phyloP scores from a whole-genome alignment of 2,329 filamentous ascomycete genomes.

The Leptodontidium sp. region DNA sequence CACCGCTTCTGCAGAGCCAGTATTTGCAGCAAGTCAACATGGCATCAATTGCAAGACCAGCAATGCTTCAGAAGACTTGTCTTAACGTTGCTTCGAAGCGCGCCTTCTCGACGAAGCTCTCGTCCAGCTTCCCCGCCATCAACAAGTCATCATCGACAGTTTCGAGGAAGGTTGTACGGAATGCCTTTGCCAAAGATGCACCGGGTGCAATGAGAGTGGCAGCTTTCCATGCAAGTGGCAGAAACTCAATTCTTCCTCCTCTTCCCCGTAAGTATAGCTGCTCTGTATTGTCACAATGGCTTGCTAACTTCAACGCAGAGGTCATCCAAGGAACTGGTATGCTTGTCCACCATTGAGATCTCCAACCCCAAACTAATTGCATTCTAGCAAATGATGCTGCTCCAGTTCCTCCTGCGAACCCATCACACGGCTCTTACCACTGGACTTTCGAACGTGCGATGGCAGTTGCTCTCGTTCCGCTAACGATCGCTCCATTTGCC shows the following conservation, averaged over 20 bases:
- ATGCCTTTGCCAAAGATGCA: slow-evolving; percentile 52
- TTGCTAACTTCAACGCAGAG: slow-evolving; percentile 66
- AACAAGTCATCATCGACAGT: slow-evolving; percentile 43
- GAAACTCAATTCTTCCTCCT: slow-evolving; percentile 80
- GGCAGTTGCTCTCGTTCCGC: slow-evolving; percentile 81
- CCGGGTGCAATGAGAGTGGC: slow-evolving; percentile 63
- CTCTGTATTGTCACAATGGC: slow-evolving; percentile 1
- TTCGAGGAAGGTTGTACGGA: slow-evolving; percentile 39
- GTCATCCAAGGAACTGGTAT: slow-evolving; percentile 78
- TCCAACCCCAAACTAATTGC: slow-evolving; percentile 35
- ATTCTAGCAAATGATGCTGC: slow-evolving; percentile 83
- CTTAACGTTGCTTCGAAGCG: slow-evolving; percentile 52
- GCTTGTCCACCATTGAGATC: slow-evolving; percentile 33
- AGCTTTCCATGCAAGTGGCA: slow-evolving; percentile 86
- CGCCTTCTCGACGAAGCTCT: slow-evolving; percentile 52
- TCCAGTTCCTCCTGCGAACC: slow-evolving; percentile 73
- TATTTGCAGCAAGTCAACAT: slow-evolving; percentile 48
- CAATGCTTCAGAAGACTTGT: slow-evolving; percentile 57
- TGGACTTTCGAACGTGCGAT: slow-evolving; percentile 95
- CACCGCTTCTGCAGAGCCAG: slow-evolving; percentile 25
- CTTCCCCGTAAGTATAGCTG: slow-evolving; percentile 75
- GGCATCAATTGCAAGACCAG: slow-evolving; percentile 60
- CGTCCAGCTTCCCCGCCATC: slow-evolving; percentile 45
- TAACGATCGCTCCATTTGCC: slow-evolving; percentile 91
- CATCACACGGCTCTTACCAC: slow-evolving; percentile 94